Base-by-base conservation (phyloP, 805 yeast genomes). In the Nakazawaea anatomiae region DNA sequence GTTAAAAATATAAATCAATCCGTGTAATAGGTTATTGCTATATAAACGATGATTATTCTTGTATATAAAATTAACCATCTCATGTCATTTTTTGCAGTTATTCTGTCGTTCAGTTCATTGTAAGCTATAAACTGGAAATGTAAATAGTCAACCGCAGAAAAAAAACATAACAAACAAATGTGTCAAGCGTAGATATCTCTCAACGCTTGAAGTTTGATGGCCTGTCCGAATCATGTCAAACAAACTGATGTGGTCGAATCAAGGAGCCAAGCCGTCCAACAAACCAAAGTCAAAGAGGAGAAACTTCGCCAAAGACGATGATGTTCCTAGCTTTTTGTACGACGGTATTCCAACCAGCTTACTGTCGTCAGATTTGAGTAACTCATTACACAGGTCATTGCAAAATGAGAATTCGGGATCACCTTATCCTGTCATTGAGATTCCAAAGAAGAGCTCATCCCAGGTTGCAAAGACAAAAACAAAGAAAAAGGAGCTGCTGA, bases 1-100 rank as follows among this genome's bases (percentile, higher is more conserved):
- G 63, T 71, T 90, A 57, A 74, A 73, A 57, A 68, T 90, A 58
- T 78, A 18, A 18, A 18, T 18, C 25, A 18, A 2, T 18, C 25
- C 25, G 25, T 18, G 25, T 18, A 18, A 18, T 18, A 18, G 25
- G 25, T 18, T 18, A 18, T 18, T 18, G 25, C 25, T 18, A 18
- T 18, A 18, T 18, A 18, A 18, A 18, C 25, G 25, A 18, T 18
- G 25, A 18, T 18, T 18, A 18, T 18, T 18, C 25, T 18, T 18
- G 25, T 18, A 18, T 18, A 18, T 18, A 18, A 18, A 18, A 18
- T 3, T 18, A 18, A 18, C 25, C 3, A 2, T 18, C 25, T 18
- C 25, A 18, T 18, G 25, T 18, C 25, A 18, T 18, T 18, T 18
- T 18, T 18, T 18, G 25, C 25, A 18, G 25, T 18, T 18, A 18